These are phyloP conservation scores for Aspergillus fructus DNA, from an alignment of 2,329 filamentous ascomycete species.

Conservation along the genomic window DNA sequence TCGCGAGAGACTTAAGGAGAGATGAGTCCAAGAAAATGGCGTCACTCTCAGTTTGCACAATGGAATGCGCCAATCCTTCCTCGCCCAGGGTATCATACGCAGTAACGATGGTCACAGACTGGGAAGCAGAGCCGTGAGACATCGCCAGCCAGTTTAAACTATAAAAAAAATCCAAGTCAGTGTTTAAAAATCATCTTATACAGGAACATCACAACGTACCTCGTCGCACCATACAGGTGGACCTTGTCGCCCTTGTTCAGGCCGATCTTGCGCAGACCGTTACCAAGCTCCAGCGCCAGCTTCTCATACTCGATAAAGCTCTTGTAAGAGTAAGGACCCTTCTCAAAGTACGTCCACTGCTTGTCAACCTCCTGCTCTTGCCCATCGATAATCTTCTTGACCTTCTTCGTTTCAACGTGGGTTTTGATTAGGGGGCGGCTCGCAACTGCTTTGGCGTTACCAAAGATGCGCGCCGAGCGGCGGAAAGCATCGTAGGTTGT, in stretches of 20 bases:
- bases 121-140: constrained; percentile 75
- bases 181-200: neutral
- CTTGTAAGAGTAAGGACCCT: constrained; percentile 72
- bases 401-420: constrained; percentile 82
- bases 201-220: constrained; percentile 47
- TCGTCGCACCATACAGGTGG: constrained; percentile 83
- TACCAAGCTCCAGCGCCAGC: constrained; percentile 66
- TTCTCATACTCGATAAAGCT: constrained; percentile 78
- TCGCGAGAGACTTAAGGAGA: constrained; percentile 62
- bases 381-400: constrained; percentile 85
- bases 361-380: constrained; percentile 78
- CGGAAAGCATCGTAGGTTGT: constrained; percentile 79
- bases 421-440: constrained; percentile 71
- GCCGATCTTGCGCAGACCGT: constrained; percentile 73
- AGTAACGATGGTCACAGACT: constrained; percentile 88
- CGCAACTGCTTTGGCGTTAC: constrained; percentile 66
- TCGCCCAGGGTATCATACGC: constrained; percentile 91
- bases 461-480: constrained; percentile 63
- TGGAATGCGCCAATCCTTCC: constrained; percentile 79
- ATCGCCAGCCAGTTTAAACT: constrained; percentile 81
- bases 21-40: constrained; percentile 86
- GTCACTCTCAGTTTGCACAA: constrained; percentile 75
- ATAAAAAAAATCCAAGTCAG: constrained; percentile 34
- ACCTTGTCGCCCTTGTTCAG: constrained; percentile 66
- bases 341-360: constrained; percentile 88